Evolutionary conservation across 1,284 basidiomycete species (phyloP).

Genomic region (Earliella scabrosa): DNA sequence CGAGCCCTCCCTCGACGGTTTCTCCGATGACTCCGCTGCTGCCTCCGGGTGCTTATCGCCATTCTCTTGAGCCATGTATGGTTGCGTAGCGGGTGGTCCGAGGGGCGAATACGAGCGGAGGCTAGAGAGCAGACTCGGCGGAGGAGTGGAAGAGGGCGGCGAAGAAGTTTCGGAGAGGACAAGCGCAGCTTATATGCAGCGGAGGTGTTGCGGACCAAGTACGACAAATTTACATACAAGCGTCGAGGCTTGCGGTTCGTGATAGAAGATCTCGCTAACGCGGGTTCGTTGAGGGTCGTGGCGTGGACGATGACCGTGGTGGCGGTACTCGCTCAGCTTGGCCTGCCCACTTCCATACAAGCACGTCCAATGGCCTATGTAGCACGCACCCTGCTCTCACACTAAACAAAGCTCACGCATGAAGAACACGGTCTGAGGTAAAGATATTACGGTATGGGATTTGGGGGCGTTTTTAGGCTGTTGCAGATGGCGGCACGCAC

Average conservation of each 20-base stretch:
- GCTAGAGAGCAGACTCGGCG: background rate
- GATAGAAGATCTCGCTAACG: slow-evolving; percentile 23
- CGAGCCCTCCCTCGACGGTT: slow-evolving; percentile 12
- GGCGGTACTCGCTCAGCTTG: background rate
- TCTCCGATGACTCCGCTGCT: slow-evolving; percentile 15
- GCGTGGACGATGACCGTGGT: slow-evolving; percentile 1
- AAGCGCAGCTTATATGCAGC: slow-evolving; percentile 15
- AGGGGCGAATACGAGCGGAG: background rate
- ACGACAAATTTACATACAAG: slow-evolving; percentile 27
- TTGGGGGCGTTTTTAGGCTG: too few species aligned
- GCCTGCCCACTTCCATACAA: too few species aligned
- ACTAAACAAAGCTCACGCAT: background rate
- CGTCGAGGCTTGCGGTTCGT: slow-evolving; percentile 11
- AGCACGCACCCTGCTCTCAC: too few species aligned
- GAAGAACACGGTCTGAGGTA: background rate
- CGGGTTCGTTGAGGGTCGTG: background rate
- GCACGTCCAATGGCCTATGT: too few species aligned
- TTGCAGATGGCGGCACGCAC: too few species aligned
- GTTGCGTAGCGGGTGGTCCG: background rate
- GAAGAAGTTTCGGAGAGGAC: slow-evolving; percentile 7
- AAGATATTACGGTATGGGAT: background rate
- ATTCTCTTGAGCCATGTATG: slow-evolving; percentile 16
- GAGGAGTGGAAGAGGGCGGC: slow-evolving; percentile 8
- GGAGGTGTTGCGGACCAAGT: slow-evolving; percentile 3
- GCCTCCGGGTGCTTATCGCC: slow-evolving; percentile 10